A percentile compares a stretch with the other conserved stretches of the same genome.
phyloP scores from a whole-genome alignment of 228 moss, liverwort and hornwort genomes.

The Sphagnum magellanicum region DNA sequence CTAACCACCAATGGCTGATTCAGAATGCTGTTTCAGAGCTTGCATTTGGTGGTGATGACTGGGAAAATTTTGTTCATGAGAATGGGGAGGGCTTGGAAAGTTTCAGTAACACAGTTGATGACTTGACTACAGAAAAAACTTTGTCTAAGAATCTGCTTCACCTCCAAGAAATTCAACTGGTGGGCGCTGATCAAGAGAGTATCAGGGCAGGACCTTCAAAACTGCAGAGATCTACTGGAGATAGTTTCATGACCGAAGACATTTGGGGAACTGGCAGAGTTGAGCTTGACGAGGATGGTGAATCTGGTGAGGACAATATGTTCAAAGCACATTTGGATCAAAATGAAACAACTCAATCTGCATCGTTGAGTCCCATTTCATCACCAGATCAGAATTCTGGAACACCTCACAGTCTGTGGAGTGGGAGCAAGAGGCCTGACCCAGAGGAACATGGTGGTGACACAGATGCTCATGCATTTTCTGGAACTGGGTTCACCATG shows the following conservation, averaged over 20 bases:
- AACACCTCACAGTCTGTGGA: not conserved
- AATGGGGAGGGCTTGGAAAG: slow-evolving; percentile 5
- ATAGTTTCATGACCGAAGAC: slow-evolving; percentile 8
- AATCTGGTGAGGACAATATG: slow-evolving; percentile 17
- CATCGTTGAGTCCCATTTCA: not conserved
- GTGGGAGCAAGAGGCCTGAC: slow-evolving; percentile 8
- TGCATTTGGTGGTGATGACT: slow-evolving; percentile 18
- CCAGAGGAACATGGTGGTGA: slow-evolving; percentile 26
- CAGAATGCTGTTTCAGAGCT: slow-evolving; percentile 13
- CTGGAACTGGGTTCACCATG: too few species aligned
- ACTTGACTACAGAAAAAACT: too few species aligned
- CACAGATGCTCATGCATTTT: too few species aligned
- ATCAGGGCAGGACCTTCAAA: not conserved
- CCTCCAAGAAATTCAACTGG: too few species aligned
- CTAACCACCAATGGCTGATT: slow-evolving; percentile 6
- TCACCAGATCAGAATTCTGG: not conserved
- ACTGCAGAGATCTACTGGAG: not conserved
- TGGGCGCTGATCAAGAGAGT: not conserved
- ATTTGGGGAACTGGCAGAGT: slow-evolving; percentile 58
- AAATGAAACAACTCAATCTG: slow-evolving; percentile 35
- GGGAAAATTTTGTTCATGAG: slow-evolving; percentile 25
- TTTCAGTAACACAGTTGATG: too few species aligned
- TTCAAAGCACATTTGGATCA: slow-evolving; percentile 26
- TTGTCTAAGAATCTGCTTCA: too few species aligned
- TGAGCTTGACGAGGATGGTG: slow-evolving; percentile 57